phyloP scores from a whole-genome alignment of 179 eudicot species.

The Amaranthus tricolor region DNA sequence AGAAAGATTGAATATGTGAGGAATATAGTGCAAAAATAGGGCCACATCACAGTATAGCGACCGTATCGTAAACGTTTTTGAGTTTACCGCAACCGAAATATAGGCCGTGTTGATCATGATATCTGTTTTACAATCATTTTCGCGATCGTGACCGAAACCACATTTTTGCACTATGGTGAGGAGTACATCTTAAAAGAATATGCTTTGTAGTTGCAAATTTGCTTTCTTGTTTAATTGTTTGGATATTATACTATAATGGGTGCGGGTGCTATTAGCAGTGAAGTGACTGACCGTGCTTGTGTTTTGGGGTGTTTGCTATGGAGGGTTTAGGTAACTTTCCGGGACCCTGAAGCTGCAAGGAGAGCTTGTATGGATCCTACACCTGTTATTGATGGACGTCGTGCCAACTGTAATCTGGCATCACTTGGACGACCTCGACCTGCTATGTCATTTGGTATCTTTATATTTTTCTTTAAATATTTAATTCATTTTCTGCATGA shows the following conservation, averaged over 20 bases:
- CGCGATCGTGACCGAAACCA: too few relatives aligned
- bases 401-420: constrained; percentile 94
- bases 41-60: too few relatives aligned
- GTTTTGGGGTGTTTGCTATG: constrained; percentile 30
- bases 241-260: background rate
- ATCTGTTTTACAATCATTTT: too few relatives aligned
- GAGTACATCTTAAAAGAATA: background rate
- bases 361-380: constrained; percentile 85
- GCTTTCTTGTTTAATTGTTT: background rate
- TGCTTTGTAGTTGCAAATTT: background rate
- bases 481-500: background rate
- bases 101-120: too few relatives aligned
- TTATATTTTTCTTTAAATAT: background rate
- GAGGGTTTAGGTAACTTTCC: constrained; percentile 86
- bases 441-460: constrained; percentile 60
- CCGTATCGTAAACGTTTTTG: too few relatives aligned
- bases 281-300: constrained; percentile 28
- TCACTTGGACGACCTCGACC: constrained; percentile 85
- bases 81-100: too few relatives aligned
- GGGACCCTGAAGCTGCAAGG: constrained; percentile 85
- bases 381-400: constrained; percentile 88
- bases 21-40: too few relatives aligned
- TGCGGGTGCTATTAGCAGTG: background rate
- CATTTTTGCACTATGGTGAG: too few relatives aligned
- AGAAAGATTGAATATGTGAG: too few relatives aligned